Conservation (phyloP, 2,329 filamentous ascomycete species). For the Coccinonectria pachysandricola region DNA sequence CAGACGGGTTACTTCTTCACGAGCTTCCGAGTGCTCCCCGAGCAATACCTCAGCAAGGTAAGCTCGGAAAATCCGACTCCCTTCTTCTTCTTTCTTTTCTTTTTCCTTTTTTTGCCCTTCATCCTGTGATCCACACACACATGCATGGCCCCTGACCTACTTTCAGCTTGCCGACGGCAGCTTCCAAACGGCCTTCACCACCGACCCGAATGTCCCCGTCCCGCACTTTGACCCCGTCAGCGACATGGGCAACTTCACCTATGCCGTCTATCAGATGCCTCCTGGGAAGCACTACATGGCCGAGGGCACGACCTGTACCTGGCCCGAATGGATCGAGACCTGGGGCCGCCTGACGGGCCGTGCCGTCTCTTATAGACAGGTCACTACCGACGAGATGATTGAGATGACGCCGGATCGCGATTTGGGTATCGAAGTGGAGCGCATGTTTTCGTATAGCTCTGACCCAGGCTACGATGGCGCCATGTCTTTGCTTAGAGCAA, state of each 20-base stretch:
- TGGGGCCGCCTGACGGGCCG: conserved; percentile 30
- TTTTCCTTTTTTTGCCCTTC: no score
- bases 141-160: no score
- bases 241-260: conserved; percentile 37
- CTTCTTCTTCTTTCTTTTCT: no score
- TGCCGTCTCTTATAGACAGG: conserved; percentile 27
- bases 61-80: neutral
- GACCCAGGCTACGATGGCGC: conserved; percentile 40
- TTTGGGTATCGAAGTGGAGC: conserved; percentile 31
- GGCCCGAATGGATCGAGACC: conserved; percentile 33
- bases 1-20: conserved; percentile 39
- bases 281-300: conserved; percentile 40
- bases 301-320: conserved; percentile 33
- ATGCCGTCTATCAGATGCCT: conserved; percentile 38
- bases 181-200: conserved; percentile 38
- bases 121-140: no score
- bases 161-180: conserved; percentile 28
- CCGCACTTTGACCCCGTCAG: conserved; percentile 37
- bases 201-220: conserved; percentile 24
- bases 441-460: conserved; percentile 37
- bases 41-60: conserved; percentile 37
- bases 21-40: conserved; percentile 36
- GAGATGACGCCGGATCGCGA: conserved; percentile 26
- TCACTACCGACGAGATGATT: conserved; percentile 31
- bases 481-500: conserved; percentile 30